Evolutionary conservation across 176 grass and related monocot genomes (phyloP).

Genomic region (Secale cereale): DNA sequence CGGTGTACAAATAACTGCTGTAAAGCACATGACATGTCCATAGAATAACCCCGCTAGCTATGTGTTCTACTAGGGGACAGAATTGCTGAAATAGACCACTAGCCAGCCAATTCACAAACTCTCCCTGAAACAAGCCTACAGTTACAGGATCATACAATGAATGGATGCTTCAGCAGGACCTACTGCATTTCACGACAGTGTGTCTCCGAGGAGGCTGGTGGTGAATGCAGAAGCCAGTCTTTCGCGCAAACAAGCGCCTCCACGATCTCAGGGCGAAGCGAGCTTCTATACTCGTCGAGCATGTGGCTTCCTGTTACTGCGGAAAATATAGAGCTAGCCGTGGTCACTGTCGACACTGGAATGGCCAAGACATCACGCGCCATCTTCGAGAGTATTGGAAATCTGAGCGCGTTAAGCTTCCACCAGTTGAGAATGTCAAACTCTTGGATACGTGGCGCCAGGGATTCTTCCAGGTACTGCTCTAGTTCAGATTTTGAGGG

Average conservation of each 20-base stretch:
- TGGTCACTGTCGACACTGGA: constrained; percentile 33
- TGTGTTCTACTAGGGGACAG: neutral
- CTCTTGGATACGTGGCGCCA: constrained; percentile 37
- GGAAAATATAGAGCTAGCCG: constrained; percentile 25
- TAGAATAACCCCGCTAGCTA: neutral
- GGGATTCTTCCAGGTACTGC: constrained; percentile 5
- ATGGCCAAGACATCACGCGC: constrained; percentile 44
- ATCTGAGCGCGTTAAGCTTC: constrained; percentile 55
- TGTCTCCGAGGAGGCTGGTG: neutral
- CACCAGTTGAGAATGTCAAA: constrained; percentile 53
- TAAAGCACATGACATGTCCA: too few relatives aligned
- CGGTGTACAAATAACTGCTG: too few relatives aligned
- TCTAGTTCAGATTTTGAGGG: neutral
- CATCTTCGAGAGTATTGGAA: constrained; percentile 53
- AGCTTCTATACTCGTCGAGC: constrained; percentile 3
- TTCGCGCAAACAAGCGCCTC: neutral
- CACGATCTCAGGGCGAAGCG: neutral
- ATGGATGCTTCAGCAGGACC: neutral
- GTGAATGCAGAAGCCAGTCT: neutral
- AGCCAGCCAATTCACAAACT: neutral
- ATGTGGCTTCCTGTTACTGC: neutral
- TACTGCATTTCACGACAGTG: neutral
- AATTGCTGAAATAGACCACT: neutral
- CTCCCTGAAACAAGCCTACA: neutral
- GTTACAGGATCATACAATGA: neutral